Conservation (phyloP, 2,329 filamentous ascomycete species). For the Apiospora hydei region DNA sequence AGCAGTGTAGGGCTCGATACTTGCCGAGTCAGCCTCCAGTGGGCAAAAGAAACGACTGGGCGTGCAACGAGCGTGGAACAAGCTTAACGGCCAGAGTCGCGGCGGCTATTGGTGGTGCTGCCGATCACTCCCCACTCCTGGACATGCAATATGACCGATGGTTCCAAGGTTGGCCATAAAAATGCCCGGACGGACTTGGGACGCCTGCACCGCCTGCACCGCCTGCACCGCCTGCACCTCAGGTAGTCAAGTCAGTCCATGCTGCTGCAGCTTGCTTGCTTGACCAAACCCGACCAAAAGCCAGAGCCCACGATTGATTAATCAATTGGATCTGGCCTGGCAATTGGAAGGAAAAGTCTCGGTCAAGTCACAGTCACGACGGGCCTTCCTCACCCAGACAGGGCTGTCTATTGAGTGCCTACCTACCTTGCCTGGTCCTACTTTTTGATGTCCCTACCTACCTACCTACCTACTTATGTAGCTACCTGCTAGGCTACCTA, state of each 20-base stretch:
- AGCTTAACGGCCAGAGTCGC: conserved; percentile 3
- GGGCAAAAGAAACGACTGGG: neutral
- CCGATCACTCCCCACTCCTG: conserved; percentile 10
- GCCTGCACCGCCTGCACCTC: too few relatives aligned
- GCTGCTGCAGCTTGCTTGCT: too few relatives aligned
- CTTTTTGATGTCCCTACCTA: neutral
- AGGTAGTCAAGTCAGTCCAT: too few relatives aligned
- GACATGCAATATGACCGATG: conserved; percentile 15
- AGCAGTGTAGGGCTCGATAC: neutral
- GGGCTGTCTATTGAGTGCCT: neutral
- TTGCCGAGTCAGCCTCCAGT: conserved; percentile 2
- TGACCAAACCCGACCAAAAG: neutral
- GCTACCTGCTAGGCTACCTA: too few relatives aligned
- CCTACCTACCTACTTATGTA: neutral
- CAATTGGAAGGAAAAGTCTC: neutral
- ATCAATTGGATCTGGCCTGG: too few relatives aligned
- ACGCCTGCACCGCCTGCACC: too few relatives aligned
- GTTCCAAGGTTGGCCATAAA: neutral
- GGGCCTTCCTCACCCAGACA: too few relatives aligned
- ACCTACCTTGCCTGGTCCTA: neutral
- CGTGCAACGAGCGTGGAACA: neutral
- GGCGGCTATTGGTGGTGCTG: conserved; percentile 10
- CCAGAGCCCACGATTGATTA: neutral
- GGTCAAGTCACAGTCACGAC: neutral
- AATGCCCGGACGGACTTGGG: neutral